Percentiles rank a stretch among this genome's conserved stretches.
Evolutionary conservation across 257 asterid genomes (phyloP).

Genomic region (Nicotiana knightiana): DNA sequence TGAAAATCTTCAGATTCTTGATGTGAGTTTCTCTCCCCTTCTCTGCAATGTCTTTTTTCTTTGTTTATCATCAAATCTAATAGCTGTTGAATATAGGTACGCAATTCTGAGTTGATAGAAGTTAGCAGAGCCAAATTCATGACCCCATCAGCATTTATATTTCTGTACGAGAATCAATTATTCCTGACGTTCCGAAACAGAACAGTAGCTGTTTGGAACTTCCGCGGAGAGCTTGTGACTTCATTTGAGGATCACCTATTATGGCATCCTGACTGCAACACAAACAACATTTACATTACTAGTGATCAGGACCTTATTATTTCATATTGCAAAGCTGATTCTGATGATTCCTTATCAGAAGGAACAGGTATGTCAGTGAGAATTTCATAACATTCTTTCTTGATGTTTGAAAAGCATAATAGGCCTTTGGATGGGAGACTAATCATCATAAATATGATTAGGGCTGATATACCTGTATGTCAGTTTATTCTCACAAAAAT

Average conservation of each 20-base stretch:
- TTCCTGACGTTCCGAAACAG: conserved; percentile 91
- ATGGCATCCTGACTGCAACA: conserved; percentile 98
- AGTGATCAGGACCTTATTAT: conserved; percentile 96
- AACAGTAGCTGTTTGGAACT: conserved; percentile 96
- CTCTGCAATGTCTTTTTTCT: background rate
- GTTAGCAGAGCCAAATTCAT: conserved; percentile 88
- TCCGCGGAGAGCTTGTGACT: conserved; percentile 97
- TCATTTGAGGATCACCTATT: conserved; percentile 92
- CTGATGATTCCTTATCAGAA: conserved; percentile 76
- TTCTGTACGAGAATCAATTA: conserved; percentile 86
- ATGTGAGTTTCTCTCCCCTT: conserved; percentile 5
- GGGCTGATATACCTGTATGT: background rate
- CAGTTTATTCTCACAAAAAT: background rate
- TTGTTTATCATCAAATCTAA: background rate
- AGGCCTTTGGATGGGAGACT: background rate
- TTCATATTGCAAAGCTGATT: conserved; percentile 82
- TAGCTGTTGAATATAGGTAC: conserved; percentile 48
- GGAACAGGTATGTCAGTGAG: conserved; percentile 51
- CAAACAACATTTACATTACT: conserved; percentile 91
- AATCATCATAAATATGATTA: background rate
- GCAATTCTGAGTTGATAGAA: conserved; percentile 79
- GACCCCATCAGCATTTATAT: conserved; percentile 98
- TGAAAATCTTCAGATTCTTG: conserved; percentile 25
- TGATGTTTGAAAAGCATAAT: background rate
- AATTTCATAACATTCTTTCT: background rate